Percentiles rank a stretch among this genome's conserved stretches.
phyloP scores from a whole-genome alignment of 2,329 filamentous ascomycete species.

The Talaromyces sp. region DNA sequence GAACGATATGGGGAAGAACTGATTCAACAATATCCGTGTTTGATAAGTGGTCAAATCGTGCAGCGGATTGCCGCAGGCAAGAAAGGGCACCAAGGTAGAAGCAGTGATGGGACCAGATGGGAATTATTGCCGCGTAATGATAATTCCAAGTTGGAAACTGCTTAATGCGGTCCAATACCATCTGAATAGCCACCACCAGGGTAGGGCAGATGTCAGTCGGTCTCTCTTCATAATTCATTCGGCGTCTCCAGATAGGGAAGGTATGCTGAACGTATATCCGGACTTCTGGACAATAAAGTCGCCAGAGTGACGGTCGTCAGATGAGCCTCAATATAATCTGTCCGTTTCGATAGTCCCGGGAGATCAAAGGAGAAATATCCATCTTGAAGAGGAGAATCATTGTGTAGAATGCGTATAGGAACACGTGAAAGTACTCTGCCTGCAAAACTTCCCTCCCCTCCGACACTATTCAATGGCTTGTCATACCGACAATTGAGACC shows the following conservation, averaged over 20 bases:
- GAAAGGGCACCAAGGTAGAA: constrained; percentile 6
- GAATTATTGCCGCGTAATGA: constrained; percentile 7
- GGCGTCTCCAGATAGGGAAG: constrained; percentile 1
- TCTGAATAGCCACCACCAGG: neutral
- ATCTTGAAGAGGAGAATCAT: neutral
- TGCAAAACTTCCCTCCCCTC: neutral
- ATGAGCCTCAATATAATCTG: neutral
- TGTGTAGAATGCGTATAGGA: neutral
- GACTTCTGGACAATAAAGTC: neutral
- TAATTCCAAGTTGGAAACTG: constrained; percentile 8
- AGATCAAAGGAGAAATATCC: neutral
- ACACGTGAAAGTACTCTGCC: neutral
- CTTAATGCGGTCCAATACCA: constrained; percentile 4
- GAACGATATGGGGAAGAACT: neutral
- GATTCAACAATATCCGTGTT: neutral
- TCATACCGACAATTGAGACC: constrained; percentile 4
- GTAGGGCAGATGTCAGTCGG: neutral
- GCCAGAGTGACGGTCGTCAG: neutral
- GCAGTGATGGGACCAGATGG: constrained; percentile 7
- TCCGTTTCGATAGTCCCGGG: neutral
- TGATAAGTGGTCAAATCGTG: neutral
- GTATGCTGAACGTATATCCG: neutral
- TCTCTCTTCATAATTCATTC: constrained; percentile 6
- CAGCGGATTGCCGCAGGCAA: neutral
- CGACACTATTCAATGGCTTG: neutral